Evolutionary conservation across 2,329 filamentous ascomycete genomes (phyloP), one percentile per base, ranked within the genome.

Genomic region (Clonostachys byssicola): DNA sequence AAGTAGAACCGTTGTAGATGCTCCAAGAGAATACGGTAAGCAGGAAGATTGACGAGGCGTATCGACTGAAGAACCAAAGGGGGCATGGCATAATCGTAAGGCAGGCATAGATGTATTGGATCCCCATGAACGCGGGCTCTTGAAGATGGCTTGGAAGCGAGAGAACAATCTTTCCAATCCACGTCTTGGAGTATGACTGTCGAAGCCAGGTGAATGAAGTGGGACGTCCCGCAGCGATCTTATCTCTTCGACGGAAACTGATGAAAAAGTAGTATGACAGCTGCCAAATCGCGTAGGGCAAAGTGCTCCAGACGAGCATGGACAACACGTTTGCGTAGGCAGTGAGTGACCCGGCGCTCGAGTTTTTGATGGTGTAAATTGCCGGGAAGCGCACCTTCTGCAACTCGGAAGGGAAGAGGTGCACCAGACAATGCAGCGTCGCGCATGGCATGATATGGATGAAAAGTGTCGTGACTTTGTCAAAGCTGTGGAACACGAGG

Each of bases 381-480:
- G 92, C 92, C 1, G 92, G 92, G 62, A 95, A 97, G 17, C 85
- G 81, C 23, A 73, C 67, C 53, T 77, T 72, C 60, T 95, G 87
- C 40, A 79, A 64, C 18, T 83, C 81, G 2, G 80, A 67, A 0
- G 86, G 69, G 12, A 91, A 75, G 17, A 97, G 75, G 63, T 99
- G 94, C 14, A 96, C 88, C 13, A 99, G 77, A 61, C 90, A 95
- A 67, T 99, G 94, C 12, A 99, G 78, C 2, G 92, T 89, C 6
- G 88, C 92, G 54, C 92, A 96, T 1, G 94, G 94, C 92, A 99
- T 99, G 60, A 99, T 95, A 67, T 99, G 94, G 56, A 99, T 96
- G 71, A 99, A 99, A n/a, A 99, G 78, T 63, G 89, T 94, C 12
- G 92, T 95, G 51, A 97, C 91, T 69, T 99, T 99, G 76, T 99